A percentile compares a stretch with the other conserved stretches of the same genome.
phyloP scores from a whole-genome alignment of 176 grass and related monocot genomes.

The Puccinellia tenuiflora region DNA sequence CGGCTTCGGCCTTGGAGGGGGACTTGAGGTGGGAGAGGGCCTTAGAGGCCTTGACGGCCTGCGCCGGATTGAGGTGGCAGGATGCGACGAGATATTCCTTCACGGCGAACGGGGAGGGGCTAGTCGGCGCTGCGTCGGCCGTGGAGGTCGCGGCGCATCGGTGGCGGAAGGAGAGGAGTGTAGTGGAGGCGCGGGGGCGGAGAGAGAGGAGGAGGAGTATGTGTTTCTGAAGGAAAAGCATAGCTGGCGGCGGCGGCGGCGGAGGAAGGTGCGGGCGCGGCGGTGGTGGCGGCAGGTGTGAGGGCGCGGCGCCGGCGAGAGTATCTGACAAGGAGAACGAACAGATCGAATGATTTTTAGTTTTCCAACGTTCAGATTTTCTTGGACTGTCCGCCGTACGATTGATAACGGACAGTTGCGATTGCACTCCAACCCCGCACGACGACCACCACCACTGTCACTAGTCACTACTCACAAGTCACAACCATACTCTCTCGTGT shows the following conservation, averaged over 20 bases:
- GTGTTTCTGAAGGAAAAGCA: constrained; percentile 27
- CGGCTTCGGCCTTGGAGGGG: constrained; percentile 43
- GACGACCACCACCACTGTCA: too few relatives aligned
- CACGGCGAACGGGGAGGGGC: constrained; percentile 4
- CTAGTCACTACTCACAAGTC: too few relatives aligned
- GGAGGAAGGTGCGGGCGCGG: too few relatives aligned
- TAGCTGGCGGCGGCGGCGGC: constrained; percentile 2
- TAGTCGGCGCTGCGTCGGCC: background rate
- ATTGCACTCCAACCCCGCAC: too few relatives aligned
- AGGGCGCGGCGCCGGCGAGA: background rate
- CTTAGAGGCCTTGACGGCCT: constrained; percentile 32
- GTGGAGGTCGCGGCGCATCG: background rate
- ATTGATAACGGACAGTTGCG: too few relatives aligned
- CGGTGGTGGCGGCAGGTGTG: too few relatives aligned
- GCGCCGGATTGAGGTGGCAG: constrained; percentile 34
- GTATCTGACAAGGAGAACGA: background rate
- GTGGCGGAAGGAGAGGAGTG: background rate
- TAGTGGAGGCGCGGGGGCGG: background rate
- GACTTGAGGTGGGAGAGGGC: constrained; percentile 45
- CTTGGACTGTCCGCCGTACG: too few relatives aligned
- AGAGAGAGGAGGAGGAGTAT: background rate
- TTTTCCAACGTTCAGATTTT: too few relatives aligned
- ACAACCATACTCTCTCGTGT: too few relatives aligned
- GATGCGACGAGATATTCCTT: constrained; percentile 37
- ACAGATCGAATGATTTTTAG: too few relatives aligned